Conservation (phyloP, 257 asterid species). For the Schizonepeta tenuifolia region DNA sequence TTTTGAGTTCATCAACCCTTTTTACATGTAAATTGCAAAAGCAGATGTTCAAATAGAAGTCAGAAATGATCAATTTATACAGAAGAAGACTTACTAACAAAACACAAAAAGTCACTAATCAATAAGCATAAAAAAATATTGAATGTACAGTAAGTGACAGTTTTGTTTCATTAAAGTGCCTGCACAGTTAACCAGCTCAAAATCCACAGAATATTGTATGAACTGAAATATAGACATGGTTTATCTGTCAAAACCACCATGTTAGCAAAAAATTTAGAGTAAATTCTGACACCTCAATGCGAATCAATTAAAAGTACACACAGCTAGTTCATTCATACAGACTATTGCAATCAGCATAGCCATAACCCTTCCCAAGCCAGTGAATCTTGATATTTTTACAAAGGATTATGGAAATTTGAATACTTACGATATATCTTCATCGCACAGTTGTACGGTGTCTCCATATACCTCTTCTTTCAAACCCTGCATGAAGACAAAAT, state of each 20-base stretch:
- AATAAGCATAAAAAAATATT: not conserved
- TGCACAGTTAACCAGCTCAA: not conserved
- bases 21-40: slow-evolving; percentile 28
- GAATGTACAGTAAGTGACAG: not conserved
- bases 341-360: not conserved
- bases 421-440: slow-evolving; percentile 72
- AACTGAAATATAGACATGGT: slow-evolving; percentile 4
- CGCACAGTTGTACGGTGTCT: slow-evolving; percentile 42
- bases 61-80: slow-evolving; percentile 11
- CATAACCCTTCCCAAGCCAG: not conserved
- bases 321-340: slow-evolving; percentile 4
- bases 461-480: slow-evolving; percentile 57
- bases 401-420: not conserved
- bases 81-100: not conserved
- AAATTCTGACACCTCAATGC: too few species aligned
- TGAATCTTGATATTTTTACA: not conserved
- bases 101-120: not conserved
- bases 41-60: slow-evolving; percentile 16
- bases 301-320: not conserved
- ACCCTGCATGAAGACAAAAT: slow-evolving; percentile 45
- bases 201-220: not conserved
- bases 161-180: not conserved
- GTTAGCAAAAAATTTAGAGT: too few species aligned
- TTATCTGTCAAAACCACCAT: not conserved
- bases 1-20: slow-evolving; percentile 87